These are phyloP conservation scores for Penicillium oxalicum DNA, from an alignment of 2,329 filamentous ascomycete genomes.

Conservation along the genomic window DNA sequence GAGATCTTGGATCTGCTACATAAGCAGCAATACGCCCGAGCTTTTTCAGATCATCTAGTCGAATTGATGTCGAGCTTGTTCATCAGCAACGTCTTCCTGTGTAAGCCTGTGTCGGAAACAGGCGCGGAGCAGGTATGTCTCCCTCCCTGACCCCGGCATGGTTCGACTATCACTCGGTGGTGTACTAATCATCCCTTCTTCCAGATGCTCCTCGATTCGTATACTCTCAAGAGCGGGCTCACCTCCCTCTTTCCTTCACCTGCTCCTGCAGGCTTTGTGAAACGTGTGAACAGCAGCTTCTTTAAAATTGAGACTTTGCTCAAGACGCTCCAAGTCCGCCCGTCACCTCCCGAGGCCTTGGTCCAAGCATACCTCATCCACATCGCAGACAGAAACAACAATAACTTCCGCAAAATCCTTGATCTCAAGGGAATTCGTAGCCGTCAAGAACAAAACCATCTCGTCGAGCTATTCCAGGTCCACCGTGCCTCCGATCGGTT, in stretches of 20 bases:
- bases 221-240: conserved; percentile 52
- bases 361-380: conserved; percentile 98
- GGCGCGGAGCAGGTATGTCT: conserved; percentile 75
- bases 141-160: background rate
- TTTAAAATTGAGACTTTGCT: conserved; percentile 83
- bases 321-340: conserved; percentile 91
- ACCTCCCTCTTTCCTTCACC: conserved; percentile 52
- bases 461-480: conserved; percentile 86
- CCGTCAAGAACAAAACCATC: conserved; percentile 71
- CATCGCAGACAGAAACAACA: conserved; percentile 85
- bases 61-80: conserved; percentile 77
- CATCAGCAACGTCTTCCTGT: conserved; percentile 77
- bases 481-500: conserved; percentile 64
- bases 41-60: conserved; percentile 93
- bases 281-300: conserved; percentile 79
- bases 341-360: conserved; percentile 83
- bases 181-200: conserved; percentile 32
- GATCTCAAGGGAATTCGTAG: conserved; percentile 85
- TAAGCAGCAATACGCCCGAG: conserved; percentile 89
- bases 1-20: conserved; percentile 72
- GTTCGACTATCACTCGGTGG: too few species aligned
- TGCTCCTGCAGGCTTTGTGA: conserved; percentile 63
- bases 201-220: conserved; percentile 92
- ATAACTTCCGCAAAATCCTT: conserved; percentile 92
- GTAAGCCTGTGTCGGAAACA: conserved; percentile 84